Evolutionary conservation across 768 basidiomycete species (phyloP).

Genomic region (Austroboletus eburneus): DNA sequence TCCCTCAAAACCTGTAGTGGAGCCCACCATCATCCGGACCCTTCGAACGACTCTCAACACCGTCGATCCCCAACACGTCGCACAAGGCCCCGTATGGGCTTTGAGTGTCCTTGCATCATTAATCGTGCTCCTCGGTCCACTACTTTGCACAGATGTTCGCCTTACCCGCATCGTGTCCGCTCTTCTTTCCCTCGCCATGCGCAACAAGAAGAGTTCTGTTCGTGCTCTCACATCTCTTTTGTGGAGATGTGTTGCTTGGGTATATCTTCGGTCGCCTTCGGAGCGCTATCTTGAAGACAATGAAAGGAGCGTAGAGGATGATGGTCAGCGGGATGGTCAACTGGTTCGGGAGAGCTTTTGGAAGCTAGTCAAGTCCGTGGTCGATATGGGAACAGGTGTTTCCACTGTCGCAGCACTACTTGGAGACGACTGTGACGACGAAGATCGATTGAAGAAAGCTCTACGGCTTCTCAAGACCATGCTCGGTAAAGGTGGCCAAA

Average conservation of each 20-base stretch:
- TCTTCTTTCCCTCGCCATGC: constrained; percentile 52
- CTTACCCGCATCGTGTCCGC: constrained; percentile 45
- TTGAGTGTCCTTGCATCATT: constrained; percentile 62
- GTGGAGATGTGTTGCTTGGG: constrained; percentile 68
- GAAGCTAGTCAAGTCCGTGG: constrained; percentile 47
- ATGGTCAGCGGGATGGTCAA: constrained; percentile 23
- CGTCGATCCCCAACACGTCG: constrained; percentile 53
- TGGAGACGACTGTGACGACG: constrained; percentile 36
- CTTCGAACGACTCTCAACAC: constrained; percentile 59
- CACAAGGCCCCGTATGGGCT: constrained; percentile 79
- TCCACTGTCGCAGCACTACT: constrained; percentile 54
- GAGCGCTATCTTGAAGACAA: constrained; percentile 20
- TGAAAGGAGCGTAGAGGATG: constrained; percentile 15
- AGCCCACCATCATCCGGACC: constrained; percentile 57
- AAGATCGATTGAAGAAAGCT: constrained; percentile 40
- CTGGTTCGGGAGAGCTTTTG: constrained; percentile 37
- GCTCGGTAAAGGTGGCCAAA: constrained; percentile 49
- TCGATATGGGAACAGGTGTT: constrained; percentile 58
- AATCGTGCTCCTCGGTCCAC: constrained; percentile 61
- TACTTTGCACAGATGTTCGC: constrained; percentile 41
- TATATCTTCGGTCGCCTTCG: constrained; percentile 54
- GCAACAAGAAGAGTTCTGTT: constrained; percentile 60
- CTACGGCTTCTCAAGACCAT: constrained; percentile 52
- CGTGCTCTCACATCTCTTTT: constrained; percentile 56
- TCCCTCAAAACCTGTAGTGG: constrained; percentile 34